Evolutionary conservation across 441 rosid genomes (phyloP).

Genomic region (Aquilaria agallochum): DNA sequence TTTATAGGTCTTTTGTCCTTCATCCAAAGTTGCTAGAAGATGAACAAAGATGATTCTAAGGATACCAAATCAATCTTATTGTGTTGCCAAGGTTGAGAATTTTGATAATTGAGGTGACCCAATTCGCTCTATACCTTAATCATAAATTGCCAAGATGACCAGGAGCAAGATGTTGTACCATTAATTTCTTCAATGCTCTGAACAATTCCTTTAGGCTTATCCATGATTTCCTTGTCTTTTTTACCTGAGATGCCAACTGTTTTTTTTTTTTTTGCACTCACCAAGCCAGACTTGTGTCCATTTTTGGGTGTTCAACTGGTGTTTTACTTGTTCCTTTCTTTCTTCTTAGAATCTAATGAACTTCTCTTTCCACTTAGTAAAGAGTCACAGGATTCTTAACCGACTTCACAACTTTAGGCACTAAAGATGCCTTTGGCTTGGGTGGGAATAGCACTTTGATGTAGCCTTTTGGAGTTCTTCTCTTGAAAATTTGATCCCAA

Average conservation of each 20-base stretch:
- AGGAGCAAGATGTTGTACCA: constrained; percentile 5
- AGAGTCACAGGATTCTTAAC: constrained; percentile 32
- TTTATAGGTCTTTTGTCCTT: too few species aligned
- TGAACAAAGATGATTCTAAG: too few species aligned
- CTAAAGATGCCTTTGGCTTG: constrained; percentile 28
- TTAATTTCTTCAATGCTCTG: constrained; percentile 26
- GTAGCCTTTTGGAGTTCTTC: constrained; percentile 62
- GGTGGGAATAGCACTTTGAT: constrained; percentile 60
- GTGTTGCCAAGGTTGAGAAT: too few species aligned
- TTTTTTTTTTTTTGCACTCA: constrained; percentile 15
- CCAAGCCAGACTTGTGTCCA: constrained; percentile 13
- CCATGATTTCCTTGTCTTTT: constrained; percentile 57
- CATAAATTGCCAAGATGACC: too few species aligned
- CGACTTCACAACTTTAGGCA: constrained; percentile 22
- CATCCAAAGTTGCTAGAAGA: too few species aligned
- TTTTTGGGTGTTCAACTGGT: constrained; percentile 14
- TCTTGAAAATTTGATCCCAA: constrained; percentile 48
- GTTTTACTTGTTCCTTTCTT: constrained; percentile 36
- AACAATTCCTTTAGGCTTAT: constrained; percentile 50
- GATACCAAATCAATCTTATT: too few species aligned
- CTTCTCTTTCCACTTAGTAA: constrained; percentile 14
- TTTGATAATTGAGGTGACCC: too few species aligned
- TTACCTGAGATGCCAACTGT: constrained; percentile 28
- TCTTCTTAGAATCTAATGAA: constrained; percentile 32
- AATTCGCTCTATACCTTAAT: too few species aligned